Conservation (phyloP, 148 eudicot genomes). For the Arbutus unedo region DNA sequence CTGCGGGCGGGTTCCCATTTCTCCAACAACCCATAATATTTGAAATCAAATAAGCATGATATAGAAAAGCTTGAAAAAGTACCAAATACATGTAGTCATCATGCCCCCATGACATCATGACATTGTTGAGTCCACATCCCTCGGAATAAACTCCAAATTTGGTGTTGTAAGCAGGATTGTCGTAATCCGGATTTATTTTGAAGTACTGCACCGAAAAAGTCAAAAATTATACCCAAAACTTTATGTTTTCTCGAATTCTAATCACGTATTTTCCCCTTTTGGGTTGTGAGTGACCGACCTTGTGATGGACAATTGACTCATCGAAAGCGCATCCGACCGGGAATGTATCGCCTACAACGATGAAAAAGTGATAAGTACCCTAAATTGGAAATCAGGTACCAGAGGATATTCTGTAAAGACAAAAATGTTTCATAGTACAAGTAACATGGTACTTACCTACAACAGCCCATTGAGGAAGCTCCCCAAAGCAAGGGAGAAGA, state of each 20-base stretch:
- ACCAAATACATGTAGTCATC: conserved; percentile 69
- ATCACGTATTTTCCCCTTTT: too few species aligned
- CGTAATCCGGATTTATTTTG: conserved; percentile 36
- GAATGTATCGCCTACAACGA: conserved; percentile 58
- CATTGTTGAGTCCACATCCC: conserved; percentile 52
- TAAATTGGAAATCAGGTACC: background rate
- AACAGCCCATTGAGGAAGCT: conserved; percentile 94
- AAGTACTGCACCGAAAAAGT: conserved; percentile 33
- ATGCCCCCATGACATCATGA: conserved; percentile 63
- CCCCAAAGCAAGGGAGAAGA: conserved; percentile 74
- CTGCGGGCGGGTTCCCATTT: background rate
- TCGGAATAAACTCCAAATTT: conserved; percentile 39
- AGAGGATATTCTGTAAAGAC: background rate
- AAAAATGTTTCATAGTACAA: too few species aligned
- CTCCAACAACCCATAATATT: background rate
- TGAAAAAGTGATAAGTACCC: background rate
- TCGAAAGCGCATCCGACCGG: conserved; percentile 94
- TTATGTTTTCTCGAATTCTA: too few species aligned
- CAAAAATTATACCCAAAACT: background rate
- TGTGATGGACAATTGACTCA: conserved; percentile 73
- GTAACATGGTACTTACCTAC: conserved; percentile 37
- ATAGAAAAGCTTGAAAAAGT: background rate
- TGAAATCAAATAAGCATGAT: background rate
- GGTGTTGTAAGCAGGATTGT: conserved; percentile 38
- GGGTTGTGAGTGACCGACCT: conserved; percentile 36